Base-by-base conservation (phyloP, 257 asterid species). In the Solanum lycopersicoides region DNA sequence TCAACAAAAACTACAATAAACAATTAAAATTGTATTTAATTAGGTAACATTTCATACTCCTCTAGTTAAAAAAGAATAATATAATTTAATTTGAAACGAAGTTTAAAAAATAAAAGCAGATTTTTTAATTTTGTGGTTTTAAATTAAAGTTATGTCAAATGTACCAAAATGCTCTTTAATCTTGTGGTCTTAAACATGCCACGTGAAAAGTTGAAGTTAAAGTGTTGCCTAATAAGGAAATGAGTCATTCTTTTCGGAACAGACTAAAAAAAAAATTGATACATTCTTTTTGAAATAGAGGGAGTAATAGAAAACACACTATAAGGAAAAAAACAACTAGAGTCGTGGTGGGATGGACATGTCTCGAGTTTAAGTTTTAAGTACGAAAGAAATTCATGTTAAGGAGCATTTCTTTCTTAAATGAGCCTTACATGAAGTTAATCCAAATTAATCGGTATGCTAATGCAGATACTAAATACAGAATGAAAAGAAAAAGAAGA, bases 1-100 rank as follows among this genome's bases (percentile, higher is more conserved):
- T 96, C 99, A 14, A 92, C 88, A 30, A 93, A 94, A 91, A 96
- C 99, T 96, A 95, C 93, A 65, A 30, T n/a, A 69, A 28, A 69
- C 28, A 12, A 14, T 68, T 47, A 44, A 30, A 71, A 32, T 71
- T 7, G 39, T 16, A 32, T 16, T 2, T 32, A n/a, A 71, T 12
- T 13, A 37, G 11, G 16, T 25, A 68, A 65, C 28, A 39, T 41
- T 11, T 12, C 32, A 47, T 12, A 37, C 39, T 37, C 7, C 1
- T 1, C 1, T 37, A 1, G 7, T 1, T 37, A 5, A 37, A 37
- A 37, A 37, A 1, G 6, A 37, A 37, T 5, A 1, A 37, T 0
- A 7, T 37, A 37, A 1, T 37, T 37, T 37, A 1, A 37, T 0
- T 37, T 37, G 0, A 37, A 37, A 5, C 1, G 39, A n/a, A 37